Base-by-base conservation (phyloP, 192 early-diverging fungal genomes). In the Chytriomyces sp. region DNA sequence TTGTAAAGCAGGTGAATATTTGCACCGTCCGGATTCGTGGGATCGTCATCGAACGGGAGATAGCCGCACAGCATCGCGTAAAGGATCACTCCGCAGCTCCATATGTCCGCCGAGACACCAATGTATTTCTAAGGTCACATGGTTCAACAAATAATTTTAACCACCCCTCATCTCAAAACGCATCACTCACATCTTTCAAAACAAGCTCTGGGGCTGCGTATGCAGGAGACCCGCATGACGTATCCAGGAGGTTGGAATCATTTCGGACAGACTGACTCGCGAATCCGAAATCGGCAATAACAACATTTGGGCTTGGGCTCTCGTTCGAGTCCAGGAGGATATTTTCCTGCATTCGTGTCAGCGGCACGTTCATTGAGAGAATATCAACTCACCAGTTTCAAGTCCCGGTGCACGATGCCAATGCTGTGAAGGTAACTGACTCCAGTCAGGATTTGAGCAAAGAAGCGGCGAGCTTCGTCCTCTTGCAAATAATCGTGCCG, bases 261-360 rank as follows among this genome's bases (percentile, higher is more conserved):
- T 92, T 86, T 10, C 87, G 86, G 18, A 87, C 83, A 61, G 94
- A 93, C 85, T 94, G 91, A 75, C 96, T 97, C 13, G 97, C 96
- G 83, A 99, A 99, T 11, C 97, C 97, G 92, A 99, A 99, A 80
- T 99, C 97, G 7, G 97, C 97, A 82, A 99, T 98, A 72, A 96
- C 92, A 61, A 99, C 90, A 77, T 97, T 96, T 20, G 53, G 53
- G 53, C 20, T 57, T 57, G 53, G 53, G 53, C 20, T 57, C 62
- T 94, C 87, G 77, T 96, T 87, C 64, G 89, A 88, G 86, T 99
- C 97, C 79, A 99, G 80, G 59, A 99, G 84, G 76, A 99, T 79
- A 71, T 99, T 99, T 85, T 99, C 97, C 92, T 93, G n/a, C n/a
- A n/a, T n/a, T n/a, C n/a, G n/a, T n/a, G n/a, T 47, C 49, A 53